Percentiles rank a stretch among this genome's conserved stretches.
These are phyloP conservation scores for Coprinellus micaceus DNA, from an alignment of 768 basidiomycete genomes.

Conservation along the genomic window DNA sequence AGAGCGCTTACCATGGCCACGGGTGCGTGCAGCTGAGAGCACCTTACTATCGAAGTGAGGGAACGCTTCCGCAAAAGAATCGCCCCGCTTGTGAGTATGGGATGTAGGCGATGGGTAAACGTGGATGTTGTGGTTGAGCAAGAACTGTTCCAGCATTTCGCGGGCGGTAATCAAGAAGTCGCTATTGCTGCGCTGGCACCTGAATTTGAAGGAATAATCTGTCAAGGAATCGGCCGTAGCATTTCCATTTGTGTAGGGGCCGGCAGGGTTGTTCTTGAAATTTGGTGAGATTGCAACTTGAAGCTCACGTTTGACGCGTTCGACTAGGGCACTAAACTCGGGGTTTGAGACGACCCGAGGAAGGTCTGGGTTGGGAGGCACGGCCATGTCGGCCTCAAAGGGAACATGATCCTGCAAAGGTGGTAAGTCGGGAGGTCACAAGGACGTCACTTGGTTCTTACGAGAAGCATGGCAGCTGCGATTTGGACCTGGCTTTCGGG, in stretches of 20 bases:
- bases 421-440: too few species aligned
- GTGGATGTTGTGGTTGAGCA: constrained; percentile 79
- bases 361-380: constrained; percentile 81
- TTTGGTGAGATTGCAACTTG: constrained; percentile 88
- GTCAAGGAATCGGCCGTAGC: constrained; percentile 51
- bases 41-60: constrained; percentile 96
- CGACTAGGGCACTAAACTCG: constrained; percentile 85
- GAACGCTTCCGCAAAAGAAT: constrained; percentile 94
- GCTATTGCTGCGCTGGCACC: constrained; percentile 91
- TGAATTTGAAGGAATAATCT: constrained; percentile 92
- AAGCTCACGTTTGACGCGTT: constrained; percentile 89
- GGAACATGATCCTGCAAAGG: constrained; percentile 82
- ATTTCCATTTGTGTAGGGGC: constrained; percentile 37
- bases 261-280: constrained; percentile 49
- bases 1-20: constrained; percentile 49
- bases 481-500: constrained; percentile 97
- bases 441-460: too few species aligned
- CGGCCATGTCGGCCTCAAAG: constrained; percentile 91
- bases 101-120: constrained; percentile 75
- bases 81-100: constrained; percentile 81
- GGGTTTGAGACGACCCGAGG: constrained; percentile 67
- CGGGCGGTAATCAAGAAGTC: constrained; percentile 87
- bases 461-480: constrained; percentile 92
- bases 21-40: constrained; percentile 70
- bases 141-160: constrained; percentile 90